These are phyloP conservation scores for Colletotrichum sp. DNA, from an alignment of 2,329 filamentous ascomycete species.

Conservation along the genomic window DNA sequence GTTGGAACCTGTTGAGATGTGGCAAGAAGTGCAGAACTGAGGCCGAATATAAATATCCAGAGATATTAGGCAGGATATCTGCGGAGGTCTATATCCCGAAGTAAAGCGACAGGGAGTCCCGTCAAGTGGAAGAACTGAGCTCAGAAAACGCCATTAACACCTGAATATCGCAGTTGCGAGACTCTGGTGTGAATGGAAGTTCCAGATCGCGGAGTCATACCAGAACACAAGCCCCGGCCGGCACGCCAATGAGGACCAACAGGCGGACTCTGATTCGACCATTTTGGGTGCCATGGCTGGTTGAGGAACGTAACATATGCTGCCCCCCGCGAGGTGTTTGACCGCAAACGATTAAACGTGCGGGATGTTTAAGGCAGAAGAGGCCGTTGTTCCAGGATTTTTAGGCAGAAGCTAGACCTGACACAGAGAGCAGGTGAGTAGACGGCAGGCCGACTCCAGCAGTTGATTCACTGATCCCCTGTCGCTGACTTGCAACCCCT, in stretches of 20 bases:
- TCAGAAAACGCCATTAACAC: neutral
- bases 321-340: neutral
- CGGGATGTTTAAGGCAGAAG: neutral
- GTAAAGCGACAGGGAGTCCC: neutral
- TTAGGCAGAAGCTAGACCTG: neutral
- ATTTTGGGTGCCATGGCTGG: neutral
- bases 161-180: neutral
- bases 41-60: neutral
- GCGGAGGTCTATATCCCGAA: neutral
- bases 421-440: neutral
- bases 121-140: neutral
- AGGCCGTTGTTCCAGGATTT: neutral
- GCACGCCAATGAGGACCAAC: neutral
- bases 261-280: neutral
- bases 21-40: neutral
- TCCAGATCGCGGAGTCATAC: conserved; percentile 3
- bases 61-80: neutral
- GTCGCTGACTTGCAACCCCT: neutral
- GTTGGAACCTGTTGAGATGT: neutral
- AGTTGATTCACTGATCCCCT: neutral
- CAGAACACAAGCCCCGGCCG: neutral
- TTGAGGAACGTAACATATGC: neutral
- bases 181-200: neutral
- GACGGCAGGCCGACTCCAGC: neutral
- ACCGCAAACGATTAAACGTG: neutral